Percentiles rank a stretch among this genome's conserved stretches.
phyloP scores from a whole-genome alignment of 73 alveolate genomes.

The Symbiodinium natans region DNA sequence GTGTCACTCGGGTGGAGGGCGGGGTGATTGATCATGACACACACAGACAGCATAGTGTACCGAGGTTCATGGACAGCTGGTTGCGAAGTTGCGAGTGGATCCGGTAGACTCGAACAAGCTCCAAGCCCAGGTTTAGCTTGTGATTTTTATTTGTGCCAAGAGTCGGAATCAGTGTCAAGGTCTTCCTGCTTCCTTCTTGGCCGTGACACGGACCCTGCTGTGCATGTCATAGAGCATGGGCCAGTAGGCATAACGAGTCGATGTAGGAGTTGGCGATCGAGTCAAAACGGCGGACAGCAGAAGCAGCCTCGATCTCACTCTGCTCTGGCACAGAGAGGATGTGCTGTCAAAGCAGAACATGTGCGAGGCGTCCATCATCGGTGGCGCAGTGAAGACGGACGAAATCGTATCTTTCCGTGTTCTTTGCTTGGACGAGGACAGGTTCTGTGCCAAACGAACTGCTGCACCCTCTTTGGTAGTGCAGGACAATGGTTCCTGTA shows the following conservation, averaged over 20 bases:
- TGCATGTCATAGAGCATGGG: not conserved
- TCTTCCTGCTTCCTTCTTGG: slow-evolving; percentile 77
- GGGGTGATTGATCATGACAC: too few species aligned
- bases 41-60: too few species aligned
- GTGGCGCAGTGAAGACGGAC: not conserved
- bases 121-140: not conserved
- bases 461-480: too few species aligned
- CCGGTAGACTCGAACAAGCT: slow-evolving; percentile 64
- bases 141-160: not conserved
- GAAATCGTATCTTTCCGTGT: not conserved
- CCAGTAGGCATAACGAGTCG: not conserved
- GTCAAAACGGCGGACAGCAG: slow-evolving; percentile 31
- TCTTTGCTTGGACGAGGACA: not conserved
- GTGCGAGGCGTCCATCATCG: not conserved
- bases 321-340: not conserved
- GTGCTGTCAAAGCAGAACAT: not conserved
- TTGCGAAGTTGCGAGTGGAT: slow-evolving; percentile 62
- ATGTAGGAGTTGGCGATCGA: slow-evolving; percentile 75
- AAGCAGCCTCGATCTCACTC: not conserved
- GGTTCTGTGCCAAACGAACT: too few species aligned
- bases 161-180: not conserved
- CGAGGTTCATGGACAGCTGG: slow-evolving; percentile 74
- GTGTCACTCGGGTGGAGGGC: too few species aligned
- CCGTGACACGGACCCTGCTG: slow-evolving; percentile 43
- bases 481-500: too few species aligned